Conservation (phyloP, 2,329 filamentous ascomycete species). For the Aspergillus alliaceus region DNA sequence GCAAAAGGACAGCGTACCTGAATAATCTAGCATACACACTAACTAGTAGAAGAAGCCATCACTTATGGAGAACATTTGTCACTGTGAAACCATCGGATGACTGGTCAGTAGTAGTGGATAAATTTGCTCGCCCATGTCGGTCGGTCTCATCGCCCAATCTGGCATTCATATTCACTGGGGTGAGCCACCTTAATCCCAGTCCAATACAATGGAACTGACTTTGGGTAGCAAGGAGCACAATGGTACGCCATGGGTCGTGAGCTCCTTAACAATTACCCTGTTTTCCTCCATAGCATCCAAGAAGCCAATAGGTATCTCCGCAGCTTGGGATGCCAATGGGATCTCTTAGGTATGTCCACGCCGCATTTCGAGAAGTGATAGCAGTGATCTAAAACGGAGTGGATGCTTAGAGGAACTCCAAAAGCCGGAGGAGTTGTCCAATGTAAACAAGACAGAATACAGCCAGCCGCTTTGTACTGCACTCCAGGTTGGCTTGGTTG, state of each 20-base stretch:
- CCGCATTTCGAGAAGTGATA: background rate
- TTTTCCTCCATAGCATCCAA: background rate
- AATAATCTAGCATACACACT: background rate
- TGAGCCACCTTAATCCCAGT: background rate
- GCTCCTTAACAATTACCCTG: background rate
- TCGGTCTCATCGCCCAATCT: background rate
- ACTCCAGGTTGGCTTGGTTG: background rate
- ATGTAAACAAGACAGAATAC: background rate
- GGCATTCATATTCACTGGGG: constrained; percentile 22
- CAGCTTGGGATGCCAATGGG: background rate
- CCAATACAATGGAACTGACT: background rate
- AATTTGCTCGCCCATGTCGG: background rate
- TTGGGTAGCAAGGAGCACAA: background rate
- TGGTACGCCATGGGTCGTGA: background rate
- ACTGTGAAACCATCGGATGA: background rate
- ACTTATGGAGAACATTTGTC: background rate
- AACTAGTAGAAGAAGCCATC: background rate
- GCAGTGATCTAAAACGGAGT: background rate
- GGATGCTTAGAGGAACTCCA: background rate
- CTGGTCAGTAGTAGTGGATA: background rate
- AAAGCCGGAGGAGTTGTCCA: background rate
- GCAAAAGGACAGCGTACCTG: background rate
- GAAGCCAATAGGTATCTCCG: background rate
- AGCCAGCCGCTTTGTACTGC: background rate
- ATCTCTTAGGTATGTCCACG: background rate